Evolutionary conservation across 306 rosid genomes (phyloP).

Genomic region (Leucaena leucocephala): DNA sequence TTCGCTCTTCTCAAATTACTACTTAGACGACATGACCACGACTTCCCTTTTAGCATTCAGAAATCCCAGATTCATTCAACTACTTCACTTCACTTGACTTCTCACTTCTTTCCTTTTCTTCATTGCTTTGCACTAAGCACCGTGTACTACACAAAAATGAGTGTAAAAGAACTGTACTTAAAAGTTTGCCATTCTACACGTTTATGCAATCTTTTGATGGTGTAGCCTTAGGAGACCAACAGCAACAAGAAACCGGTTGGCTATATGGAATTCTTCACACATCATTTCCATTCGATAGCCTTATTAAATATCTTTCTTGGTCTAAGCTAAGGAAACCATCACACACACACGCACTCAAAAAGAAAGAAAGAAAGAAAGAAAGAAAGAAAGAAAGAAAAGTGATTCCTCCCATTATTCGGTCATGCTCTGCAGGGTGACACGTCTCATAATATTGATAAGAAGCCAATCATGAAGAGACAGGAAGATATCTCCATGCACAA

Average conservation of each 20-base stretch:
- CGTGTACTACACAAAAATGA: not conserved
- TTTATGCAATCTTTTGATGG: not conserved
- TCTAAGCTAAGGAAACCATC: not conserved
- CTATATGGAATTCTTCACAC: not conserved
- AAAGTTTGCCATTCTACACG: not conserved
- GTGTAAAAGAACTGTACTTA: not conserved
- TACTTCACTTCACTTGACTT: not conserved
- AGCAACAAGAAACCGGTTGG: not conserved
- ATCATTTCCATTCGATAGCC: not conserved
- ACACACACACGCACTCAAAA: not conserved
- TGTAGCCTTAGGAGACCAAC: not conserved
- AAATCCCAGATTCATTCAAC: not conserved
- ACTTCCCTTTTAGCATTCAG: not conserved
- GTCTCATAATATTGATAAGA: slow-evolving; percentile 33
- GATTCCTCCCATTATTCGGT: not conserved
- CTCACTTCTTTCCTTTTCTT: no score
- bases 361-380: no score
- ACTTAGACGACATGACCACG: not conserved
- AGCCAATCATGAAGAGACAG: slow-evolving; percentile 26
- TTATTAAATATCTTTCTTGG: not conserved
- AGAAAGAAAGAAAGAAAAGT: not conserved
- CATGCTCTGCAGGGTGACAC: slow-evolving; percentile 26
- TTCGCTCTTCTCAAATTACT: not conserved
- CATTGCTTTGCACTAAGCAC: not conserved
- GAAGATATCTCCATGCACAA: slow-evolving; percentile 38